phyloP scores from a whole-genome alignment of 2,329 filamentous ascomycete species.

The Beauveria brongniartii region DNA sequence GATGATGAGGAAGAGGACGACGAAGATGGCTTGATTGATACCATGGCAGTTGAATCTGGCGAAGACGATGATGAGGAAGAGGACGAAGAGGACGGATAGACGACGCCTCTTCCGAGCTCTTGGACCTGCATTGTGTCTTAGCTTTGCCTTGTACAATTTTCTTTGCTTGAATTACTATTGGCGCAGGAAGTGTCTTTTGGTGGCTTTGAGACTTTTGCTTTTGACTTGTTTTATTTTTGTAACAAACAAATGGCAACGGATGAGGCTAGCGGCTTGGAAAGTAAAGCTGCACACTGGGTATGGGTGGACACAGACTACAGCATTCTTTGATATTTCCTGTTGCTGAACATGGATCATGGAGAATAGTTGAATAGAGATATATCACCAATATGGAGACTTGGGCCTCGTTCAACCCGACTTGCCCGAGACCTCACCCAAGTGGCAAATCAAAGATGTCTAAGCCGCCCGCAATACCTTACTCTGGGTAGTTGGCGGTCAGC shows the following conservation, averaged over 20 bases:
- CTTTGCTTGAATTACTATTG: neutral
- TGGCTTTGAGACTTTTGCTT: neutral
- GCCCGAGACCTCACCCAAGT: too few relatives aligned
- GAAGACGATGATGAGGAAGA: slow-evolving; percentile 15
- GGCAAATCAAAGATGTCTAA: too few relatives aligned
- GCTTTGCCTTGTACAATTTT: neutral
- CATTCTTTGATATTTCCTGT: too few relatives aligned
- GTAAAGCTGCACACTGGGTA: neutral
- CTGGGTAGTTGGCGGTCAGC: too few relatives aligned
- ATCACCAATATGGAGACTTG: too few relatives aligned
- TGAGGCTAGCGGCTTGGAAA: neutral
- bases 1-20: slow-evolving; percentile 17
- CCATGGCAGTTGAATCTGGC: slow-evolving; percentile 27
- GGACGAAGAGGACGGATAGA: slow-evolving; percentile 8
- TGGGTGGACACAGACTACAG: neutral
- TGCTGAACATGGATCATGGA: too few relatives aligned
- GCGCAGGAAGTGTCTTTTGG: neutral
- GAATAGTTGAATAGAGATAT: too few relatives aligned
- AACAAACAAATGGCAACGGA: neutral
- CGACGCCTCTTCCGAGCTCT: neutral
- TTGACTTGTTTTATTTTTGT: neutral
- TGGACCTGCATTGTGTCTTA: slow-evolving; percentile 5
- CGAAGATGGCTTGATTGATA: slow-evolving; percentile 21
- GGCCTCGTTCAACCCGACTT: too few relatives aligned
- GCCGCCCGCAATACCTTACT: too few relatives aligned